Evolutionary conservation across 306 rosid species (phyloP).

Genomic region (Cucurbita maxima): DNA sequence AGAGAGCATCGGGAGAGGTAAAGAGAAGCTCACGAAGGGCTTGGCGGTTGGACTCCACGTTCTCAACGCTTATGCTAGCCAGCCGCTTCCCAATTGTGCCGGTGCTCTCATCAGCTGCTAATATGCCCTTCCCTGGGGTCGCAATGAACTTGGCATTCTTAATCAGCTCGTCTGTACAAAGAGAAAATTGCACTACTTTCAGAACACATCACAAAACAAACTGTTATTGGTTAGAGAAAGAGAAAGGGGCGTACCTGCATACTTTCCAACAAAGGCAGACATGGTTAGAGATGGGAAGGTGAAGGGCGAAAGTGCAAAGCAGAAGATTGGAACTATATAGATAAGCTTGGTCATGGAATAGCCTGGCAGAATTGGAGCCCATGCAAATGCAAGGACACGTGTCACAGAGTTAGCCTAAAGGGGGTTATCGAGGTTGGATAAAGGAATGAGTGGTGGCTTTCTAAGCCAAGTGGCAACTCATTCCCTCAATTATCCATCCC

Average conservation of each 20-base stretch:
- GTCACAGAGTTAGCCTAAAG: conserved; percentile 48
- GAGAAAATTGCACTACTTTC: background rate
- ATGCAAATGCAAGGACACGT: conserved; percentile 28
- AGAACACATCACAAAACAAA: background rate
- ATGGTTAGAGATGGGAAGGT: conserved; percentile 20
- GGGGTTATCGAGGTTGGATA: conserved; percentile 55
- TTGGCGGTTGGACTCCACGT: conserved; percentile 71
- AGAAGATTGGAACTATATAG: conserved; percentile 27
- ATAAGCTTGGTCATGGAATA: conserved; percentile 26
- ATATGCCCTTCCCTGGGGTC: conserved; percentile 71
- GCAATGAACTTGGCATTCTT: conserved; percentile 84
- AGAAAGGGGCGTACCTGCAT: conserved; percentile 45
- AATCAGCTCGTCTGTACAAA: conserved; percentile 53
- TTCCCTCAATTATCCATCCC: conserved; percentile 5
- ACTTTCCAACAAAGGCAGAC: conserved; percentile 93
- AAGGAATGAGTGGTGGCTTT: conserved; percentile 50
- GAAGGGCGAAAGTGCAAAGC: conserved; percentile 24
- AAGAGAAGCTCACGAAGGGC: conserved; percentile 87
- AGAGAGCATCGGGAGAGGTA: conserved; percentile 60
- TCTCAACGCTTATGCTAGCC: conserved; percentile 72
- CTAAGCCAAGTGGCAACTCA: conserved; percentile 33
- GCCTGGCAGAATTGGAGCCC: conserved; percentile 19
- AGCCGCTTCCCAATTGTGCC: conserved; percentile 87
- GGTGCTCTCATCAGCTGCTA: conserved; percentile 92
- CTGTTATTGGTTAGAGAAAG: background rate